Conservation (phyloP, 192 early-diverging fungal species). For the Coemansia sp. region DNA sequence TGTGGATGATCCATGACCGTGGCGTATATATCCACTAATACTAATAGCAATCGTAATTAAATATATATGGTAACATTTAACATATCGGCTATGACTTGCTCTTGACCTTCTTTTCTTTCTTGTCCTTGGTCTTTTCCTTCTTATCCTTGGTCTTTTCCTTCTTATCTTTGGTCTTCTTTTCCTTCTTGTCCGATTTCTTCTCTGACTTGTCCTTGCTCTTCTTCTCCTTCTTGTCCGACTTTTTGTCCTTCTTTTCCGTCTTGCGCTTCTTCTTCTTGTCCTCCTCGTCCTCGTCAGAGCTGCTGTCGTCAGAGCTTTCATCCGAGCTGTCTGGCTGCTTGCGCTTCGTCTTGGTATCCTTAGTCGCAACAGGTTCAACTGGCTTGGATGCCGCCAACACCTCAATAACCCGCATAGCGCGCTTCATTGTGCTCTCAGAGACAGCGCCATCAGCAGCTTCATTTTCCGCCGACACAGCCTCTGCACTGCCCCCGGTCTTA, state of each 20-base stretch:
- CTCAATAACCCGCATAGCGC: slow-evolving; percentile 29
- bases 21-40: slow-evolving; percentile 38
- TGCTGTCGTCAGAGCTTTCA: slow-evolving; percentile 10
- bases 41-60: slow-evolving; percentile 6
- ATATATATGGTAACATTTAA: background rate
- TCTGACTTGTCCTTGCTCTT: slow-evolving; percentile 20
- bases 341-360: slow-evolving; percentile 4
- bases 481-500: background rate
- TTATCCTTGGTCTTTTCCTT: slow-evolving; percentile 13
- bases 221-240: slow-evolving; percentile 15
- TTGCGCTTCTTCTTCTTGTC: slow-evolving; percentile 24
- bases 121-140: slow-evolving; percentile 13
- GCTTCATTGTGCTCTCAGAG: slow-evolving; percentile 14
- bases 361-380: slow-evolving; percentile 5
- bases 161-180: slow-evolving; percentile 15
- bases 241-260: slow-evolving; percentile 13
- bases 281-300: slow-evolving; percentile 12
- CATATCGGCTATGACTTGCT: background rate
- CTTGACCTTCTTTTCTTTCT: slow-evolving; percentile 13
- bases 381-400: background rate
- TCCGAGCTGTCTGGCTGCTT: slow-evolving; percentile 10
- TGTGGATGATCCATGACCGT: slow-evolving; percentile 55
- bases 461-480: slow-evolving; percentile 9
- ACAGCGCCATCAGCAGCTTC: background rate
- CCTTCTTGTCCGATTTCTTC: slow-evolving; percentile 16